Percentiles rank a stretch among this genome's conserved stretches.
Conservation (phyloP, 2,329 filamentous ascomycete species). For the Ramularia collo-cygni region DNA sequence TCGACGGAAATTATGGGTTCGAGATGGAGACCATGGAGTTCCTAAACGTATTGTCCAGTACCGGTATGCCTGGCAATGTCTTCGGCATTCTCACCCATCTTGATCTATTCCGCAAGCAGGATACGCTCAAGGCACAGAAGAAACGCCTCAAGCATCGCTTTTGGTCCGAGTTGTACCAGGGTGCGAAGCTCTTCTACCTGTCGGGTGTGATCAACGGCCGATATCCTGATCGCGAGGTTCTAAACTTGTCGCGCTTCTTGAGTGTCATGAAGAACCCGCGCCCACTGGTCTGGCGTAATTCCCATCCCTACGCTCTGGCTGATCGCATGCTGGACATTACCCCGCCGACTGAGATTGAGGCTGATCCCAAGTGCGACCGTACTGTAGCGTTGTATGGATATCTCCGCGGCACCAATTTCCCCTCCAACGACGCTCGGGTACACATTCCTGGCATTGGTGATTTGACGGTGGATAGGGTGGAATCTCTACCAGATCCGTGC, state of each 20-base stretch:
- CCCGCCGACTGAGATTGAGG: constrained; percentile 83
- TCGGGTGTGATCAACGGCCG: constrained; percentile 94
- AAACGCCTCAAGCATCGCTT: constrained; percentile 92
- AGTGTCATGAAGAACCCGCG: constrained; percentile 99
- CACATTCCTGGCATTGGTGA: constrained; percentile 92
- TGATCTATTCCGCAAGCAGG: constrained; percentile 90
- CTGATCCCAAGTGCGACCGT: constrained; percentile 81
- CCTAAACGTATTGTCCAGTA: constrained; percentile 83
- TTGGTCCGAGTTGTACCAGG: constrained; percentile 95
- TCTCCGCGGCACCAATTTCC: constrained; percentile 87
- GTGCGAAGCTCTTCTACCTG: constrained; percentile 93
- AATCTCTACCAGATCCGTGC: constrained; percentile 86
- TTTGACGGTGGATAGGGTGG: constrained; percentile 73
- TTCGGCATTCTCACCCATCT: constrained; percentile 96
- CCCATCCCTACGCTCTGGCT: constrained; percentile 86
- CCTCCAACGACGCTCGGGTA: constrained; percentile 74
- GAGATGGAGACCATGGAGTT: constrained; percentile 99
- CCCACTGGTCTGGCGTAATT: constrained; percentile 93
- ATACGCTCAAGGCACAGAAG: constrained; percentile 85
- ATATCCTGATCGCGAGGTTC: constrained; percentile 92
- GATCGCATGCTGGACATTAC: constrained; percentile 95
- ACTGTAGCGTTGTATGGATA: constrained; percentile 91
- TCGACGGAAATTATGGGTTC: constrained; percentile 97
- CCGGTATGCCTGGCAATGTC: constrained; percentile 97
- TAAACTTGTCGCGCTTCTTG: constrained; percentile 90